Evolutionary conservation across 2,329 filamentous ascomycete genomes (phyloP), one percentile per base, ranked within the genome.

Genomic region (Teratosphaeria destructans): DNA sequence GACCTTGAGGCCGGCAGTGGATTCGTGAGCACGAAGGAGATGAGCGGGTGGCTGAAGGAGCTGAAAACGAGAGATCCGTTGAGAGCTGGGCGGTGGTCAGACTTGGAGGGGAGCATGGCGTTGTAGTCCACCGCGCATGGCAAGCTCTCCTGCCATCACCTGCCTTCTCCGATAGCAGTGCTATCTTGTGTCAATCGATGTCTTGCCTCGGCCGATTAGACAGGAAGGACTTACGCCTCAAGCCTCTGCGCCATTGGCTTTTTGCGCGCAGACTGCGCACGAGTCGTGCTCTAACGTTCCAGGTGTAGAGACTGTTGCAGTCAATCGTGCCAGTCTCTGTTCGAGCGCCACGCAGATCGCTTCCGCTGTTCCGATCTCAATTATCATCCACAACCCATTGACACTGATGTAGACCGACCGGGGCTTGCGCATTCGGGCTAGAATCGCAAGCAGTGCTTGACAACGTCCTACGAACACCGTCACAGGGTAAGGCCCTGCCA

Each of bases 31-130:
- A 75, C 73, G 67, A 75, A 54, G 57, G 75, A 80, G 60, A 78
- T 82, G 72, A 71, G 67, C 47, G 65, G 55, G 53, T 84, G 75
- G 88, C 74, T 95, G 35, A 75, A 74, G 16, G 83, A 84, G 70
- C 71, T 95, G 68, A 82, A 82, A 69, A 78, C 80, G 64, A 74
- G 95, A 29, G 91, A 96, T 75, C 85, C 87, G 3, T 80, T 92
- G 73, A 82, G 90, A 63, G 81, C 76, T 54, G 87, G 89, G 14
- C 80, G 90, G 65, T 95, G 91, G 90, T 71, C 79, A 19, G 89
- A 95, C 70, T 70, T 91, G 61, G 82, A 85, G 70, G 76, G 72
- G 61, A 74, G 68, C 64, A 67, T 81, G 63, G 69, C 72, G 67
- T 60, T 78, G 55, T 78, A 49, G 43, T 49, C 19, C 26, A n/a